These are phyloP conservation scores for Ophiosphaerella narmari DNA, from an alignment of 2,329 filamentous ascomycete genomes.

Conservation along the genomic window DNA sequence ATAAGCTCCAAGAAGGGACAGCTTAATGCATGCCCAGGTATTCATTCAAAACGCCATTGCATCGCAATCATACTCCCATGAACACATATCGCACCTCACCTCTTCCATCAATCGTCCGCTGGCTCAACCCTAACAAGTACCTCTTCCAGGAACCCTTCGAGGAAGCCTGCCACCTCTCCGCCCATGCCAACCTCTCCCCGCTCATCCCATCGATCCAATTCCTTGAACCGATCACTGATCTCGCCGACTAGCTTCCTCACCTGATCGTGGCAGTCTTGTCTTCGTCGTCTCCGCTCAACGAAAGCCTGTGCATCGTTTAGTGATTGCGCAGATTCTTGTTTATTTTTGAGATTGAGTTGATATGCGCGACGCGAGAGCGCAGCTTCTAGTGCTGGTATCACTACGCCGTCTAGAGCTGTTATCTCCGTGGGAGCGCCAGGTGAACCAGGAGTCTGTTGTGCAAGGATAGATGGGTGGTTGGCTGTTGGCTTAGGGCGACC, in stretches of 20 bases:
- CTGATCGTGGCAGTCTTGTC: slow-evolving; percentile 74
- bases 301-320: slow-evolving; percentile 62
- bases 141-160: slow-evolving; percentile 93
- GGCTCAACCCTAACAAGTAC: slow-evolving; percentile 90
- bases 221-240: slow-evolving; percentile 79
- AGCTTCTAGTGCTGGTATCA: slow-evolving; percentile 89
- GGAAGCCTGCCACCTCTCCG: slow-evolving; percentile 81
- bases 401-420: slow-evolving; percentile 86
- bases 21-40: neutral
- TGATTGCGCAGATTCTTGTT: slow-evolving; percentile 46
- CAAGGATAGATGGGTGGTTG: slow-evolving; percentile 19
- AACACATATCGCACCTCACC: neutral
- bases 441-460: slow-evolving; percentile 53
- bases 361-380: slow-evolving; percentile 78
- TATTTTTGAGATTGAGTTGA: slow-evolving; percentile 56
- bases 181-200: slow-evolving; percentile 92
- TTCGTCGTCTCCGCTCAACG: slow-evolving; percentile 39
- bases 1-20: neutral
- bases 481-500: slow-evolving; percentile 33
- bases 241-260: slow-evolving; percentile 81
- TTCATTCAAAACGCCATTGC: neutral
- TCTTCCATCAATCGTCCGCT: slow-evolving; percentile 63
- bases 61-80: neutral
- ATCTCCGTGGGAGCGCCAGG: slow-evolving; percentile 69
- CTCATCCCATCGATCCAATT: slow-evolving; percentile 88